Evolutionary conservation across 2,329 filamentous ascomycete species (phyloP).

Genomic region (Aureobasidium sp.): DNA sequence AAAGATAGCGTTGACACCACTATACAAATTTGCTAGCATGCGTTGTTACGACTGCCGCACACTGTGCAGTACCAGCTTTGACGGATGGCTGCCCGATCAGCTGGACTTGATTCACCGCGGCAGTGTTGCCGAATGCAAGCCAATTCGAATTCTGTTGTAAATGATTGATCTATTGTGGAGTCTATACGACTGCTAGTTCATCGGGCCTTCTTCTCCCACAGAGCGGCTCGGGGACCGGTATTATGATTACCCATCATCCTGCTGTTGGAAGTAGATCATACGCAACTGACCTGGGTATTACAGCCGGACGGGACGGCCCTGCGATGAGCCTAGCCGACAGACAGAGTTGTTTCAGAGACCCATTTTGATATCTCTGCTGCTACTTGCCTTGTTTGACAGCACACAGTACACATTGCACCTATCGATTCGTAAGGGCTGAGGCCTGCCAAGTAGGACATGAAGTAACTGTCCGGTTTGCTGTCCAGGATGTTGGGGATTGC

Average conservation of each 20-base stretch:
- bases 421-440: neutral
- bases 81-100: neutral
- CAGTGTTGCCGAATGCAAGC: slow-evolving; percentile 5
- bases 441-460: slow-evolving; percentile 6
- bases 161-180: neutral
- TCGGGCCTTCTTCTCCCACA: neutral
- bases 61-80: neutral
- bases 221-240: neutral
- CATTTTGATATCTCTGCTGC: neutral
- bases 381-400: slow-evolving; percentile 14
- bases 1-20: neutral
- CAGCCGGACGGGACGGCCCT: slow-evolving; percentile 1
- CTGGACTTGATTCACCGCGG: neutral
- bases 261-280: neutral
- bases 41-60: neutral
- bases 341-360: neutral
- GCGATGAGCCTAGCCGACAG: neutral
- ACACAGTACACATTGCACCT: neutral
- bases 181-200: neutral
- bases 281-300: neutral
- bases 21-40: neutral
- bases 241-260: neutral
- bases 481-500: neutral
- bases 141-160: neutral
- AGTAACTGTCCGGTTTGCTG: slow-evolving; percentile 7